Evolutionary conservation across 805 yeast species (phyloP).

Genomic region (Nematodospora valgi): DNA sequence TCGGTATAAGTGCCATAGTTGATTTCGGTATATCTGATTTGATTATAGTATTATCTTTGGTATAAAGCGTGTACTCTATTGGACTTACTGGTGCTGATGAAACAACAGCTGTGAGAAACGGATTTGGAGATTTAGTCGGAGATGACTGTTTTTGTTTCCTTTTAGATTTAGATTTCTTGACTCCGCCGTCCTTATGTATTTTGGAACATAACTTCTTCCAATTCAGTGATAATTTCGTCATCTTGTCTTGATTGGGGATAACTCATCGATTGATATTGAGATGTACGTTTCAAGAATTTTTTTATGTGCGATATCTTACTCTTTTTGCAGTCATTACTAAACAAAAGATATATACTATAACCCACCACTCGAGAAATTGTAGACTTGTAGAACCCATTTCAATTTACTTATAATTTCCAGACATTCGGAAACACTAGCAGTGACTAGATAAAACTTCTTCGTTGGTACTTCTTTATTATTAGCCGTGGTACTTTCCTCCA

Average conservation of each 20-base stretch:
- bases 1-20: background rate
- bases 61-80: conserved; percentile 23
- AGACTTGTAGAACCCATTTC: conserved; percentile 53
- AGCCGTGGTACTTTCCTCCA: conserved; percentile 8
- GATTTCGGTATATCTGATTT: conserved; percentile 10
- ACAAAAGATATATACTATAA: background rate
- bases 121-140: conserved; percentile 1
- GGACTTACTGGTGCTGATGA: conserved; percentile 6
- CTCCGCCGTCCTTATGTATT: conserved; percentile 7
- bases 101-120: no score
- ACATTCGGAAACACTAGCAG: conserved; percentile 56
- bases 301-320: background rate
- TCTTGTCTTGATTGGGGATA: no score
- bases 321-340: conserved; percentile 1
- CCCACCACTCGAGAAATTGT: conserved; percentile 29
- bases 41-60: conserved; percentile 19
- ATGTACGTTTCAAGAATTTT: background rate
- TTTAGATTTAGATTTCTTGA: conserved; percentile 7
- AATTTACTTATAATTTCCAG: conserved; percentile 75
- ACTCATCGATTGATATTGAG: background rate
- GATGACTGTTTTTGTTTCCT: conserved; percentile 4
- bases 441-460: conserved; percentile 86
- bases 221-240: conserved; percentile 20
- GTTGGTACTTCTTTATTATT: conserved; percentile 42
- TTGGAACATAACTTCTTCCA: conserved; percentile 20